phyloP scores from a whole-genome alignment of 1,284 basidiomycete species.

The Rhodotorula sp. region DNA sequence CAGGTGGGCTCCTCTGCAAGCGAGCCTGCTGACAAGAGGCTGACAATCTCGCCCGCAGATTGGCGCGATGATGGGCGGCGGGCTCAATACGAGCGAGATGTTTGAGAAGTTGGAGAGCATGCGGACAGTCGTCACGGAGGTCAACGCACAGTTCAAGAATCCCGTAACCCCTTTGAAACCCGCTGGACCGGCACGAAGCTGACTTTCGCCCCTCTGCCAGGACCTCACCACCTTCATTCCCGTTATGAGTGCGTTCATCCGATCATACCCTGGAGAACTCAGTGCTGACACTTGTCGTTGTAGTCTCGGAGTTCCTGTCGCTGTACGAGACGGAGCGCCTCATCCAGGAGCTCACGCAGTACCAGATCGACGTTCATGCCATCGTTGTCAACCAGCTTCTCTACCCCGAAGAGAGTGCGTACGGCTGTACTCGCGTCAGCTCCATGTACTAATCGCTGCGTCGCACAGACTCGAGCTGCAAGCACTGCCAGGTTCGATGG shows the following conservation, averaged over 20 bases:
- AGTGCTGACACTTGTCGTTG: too few relatives aligned
- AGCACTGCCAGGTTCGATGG: constrained; percentile 89
- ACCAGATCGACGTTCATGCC: constrained; percentile 98
- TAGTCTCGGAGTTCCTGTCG: constrained; percentile 62
- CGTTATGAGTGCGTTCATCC: constrained; percentile 36
- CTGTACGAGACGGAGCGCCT: constrained; percentile 97
- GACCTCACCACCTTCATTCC: constrained; percentile 79
- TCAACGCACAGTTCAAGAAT: constrained; percentile 99
- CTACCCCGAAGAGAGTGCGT: constrained; percentile 82
- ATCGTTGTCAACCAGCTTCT: constrained; percentile 97
- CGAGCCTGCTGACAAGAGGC: neutral
- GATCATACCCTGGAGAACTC: neutral
- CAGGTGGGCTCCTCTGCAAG: constrained; percentile 57
- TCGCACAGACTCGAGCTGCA: constrained; percentile 72
- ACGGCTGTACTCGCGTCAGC: constrained; percentile 14
- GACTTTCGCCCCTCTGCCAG: constrained; percentile 51
- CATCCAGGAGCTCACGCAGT: constrained; percentile 91
- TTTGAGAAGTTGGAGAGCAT: constrained; percentile 97
- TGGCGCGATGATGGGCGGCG: constrained; percentile 91
- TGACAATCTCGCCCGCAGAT: constrained; percentile 57
- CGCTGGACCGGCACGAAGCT: too few relatives aligned
- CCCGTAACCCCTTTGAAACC: constrained; percentile 61
- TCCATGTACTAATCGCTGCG: neutral
- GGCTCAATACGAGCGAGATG: constrained; percentile 71
- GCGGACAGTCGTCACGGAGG: constrained; percentile 95